Base-by-base conservation (phyloP, 164 flowering plant species). In the Magnolia officinalis region DNA sequence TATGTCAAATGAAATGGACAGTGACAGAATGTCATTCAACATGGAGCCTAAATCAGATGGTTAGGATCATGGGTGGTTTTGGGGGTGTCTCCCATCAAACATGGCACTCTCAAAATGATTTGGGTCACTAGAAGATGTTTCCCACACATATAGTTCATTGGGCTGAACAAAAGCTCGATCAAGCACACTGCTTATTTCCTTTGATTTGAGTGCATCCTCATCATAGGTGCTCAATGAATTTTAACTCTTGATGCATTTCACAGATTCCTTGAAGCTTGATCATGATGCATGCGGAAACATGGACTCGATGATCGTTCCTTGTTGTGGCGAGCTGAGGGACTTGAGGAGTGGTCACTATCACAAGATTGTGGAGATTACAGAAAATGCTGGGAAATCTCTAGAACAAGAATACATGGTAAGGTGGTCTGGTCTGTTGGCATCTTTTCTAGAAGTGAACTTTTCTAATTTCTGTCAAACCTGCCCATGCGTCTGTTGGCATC, bases 191-290 rank as follows among this genome's bases (percentile, higher is more conserved):
- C 16, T 55, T 16, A 37, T 37, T 16, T 55, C 61, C n/a, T 9
- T 16, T 16, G 18, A 16, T 55, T 55, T 55, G 13, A 55, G 18
- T 55, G 61, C 61, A 55, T 55, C 18, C 14, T 11, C 61, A 55
- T 55, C 4, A 16, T 2, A 55, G 18, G 4, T 55, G 61, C 18
- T 55, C 61, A 11, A 55, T 55, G 29, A 69, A 69, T n/a, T 69
- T 69, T 71, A 11, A 51, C 59, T 71, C 26, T 7, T 72, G 23
- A 8, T 20, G 18, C 50, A 37, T 70, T 29, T 49, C 37, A 88
- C 94, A 96, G 99, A 90, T 86, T 86, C 97, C 21, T 84, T 96
- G 77, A 88, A 93, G 82, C 96, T 96, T 70, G 99, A 96, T 84
- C 91, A 87, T 67, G 97, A 96, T 72, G 99, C 99, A 63, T 81